These are phyloP conservation scores for Thielaviopsis populi DNA, from an alignment of 2,329 filamentous ascomycete species.

Conservation along the genomic window DNA sequence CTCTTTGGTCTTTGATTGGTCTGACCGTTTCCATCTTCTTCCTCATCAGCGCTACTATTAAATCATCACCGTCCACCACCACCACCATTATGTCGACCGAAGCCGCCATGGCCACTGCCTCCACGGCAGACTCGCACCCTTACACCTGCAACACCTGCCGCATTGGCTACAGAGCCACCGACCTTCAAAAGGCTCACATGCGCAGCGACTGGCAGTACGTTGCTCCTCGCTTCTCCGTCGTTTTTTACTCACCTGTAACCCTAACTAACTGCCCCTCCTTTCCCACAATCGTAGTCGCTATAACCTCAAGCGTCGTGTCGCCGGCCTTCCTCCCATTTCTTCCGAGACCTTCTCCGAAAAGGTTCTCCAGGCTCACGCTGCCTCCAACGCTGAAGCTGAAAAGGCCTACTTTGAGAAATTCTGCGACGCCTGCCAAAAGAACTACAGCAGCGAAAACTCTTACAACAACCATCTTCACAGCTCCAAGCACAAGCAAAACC, in stretches of 20 bases:
- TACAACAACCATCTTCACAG: conserved; percentile 85
- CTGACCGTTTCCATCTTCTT: background rate
- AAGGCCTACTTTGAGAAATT: conserved; percentile 76
- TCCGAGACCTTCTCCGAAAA: conserved; percentile 93
- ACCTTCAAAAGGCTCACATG: conserved; percentile 91
- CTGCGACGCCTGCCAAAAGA: conserved; percentile 74
- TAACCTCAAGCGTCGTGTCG: conserved; percentile 89
- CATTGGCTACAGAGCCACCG: conserved; percentile 86
- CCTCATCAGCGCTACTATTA: background rate
- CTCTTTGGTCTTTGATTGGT: background rate
- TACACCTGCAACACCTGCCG: conserved; percentile 98
- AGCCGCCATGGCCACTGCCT: conserved; percentile 18
- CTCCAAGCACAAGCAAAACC: conserved; percentile 65
- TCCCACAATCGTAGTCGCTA: conserved; percentile 48
- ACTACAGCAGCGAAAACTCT: conserved; percentile 92
- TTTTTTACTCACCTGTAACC: background rate
- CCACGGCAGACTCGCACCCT: conserved; percentile 48
- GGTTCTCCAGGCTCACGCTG: conserved; percentile 78
- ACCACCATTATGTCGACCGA: conserved; percentile 11
- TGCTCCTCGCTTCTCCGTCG: conserved; percentile 5
- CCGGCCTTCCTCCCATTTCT: conserved; percentile 75
- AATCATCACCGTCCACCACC: background rate
- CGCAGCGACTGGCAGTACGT: conserved; percentile 96
- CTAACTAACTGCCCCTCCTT: background rate
- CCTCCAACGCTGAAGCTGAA: conserved; percentile 67